Evolutionary conservation across 1,284 basidiomycete genomes (phyloP).

Genomic region (Trametes hirsuta): DNA sequence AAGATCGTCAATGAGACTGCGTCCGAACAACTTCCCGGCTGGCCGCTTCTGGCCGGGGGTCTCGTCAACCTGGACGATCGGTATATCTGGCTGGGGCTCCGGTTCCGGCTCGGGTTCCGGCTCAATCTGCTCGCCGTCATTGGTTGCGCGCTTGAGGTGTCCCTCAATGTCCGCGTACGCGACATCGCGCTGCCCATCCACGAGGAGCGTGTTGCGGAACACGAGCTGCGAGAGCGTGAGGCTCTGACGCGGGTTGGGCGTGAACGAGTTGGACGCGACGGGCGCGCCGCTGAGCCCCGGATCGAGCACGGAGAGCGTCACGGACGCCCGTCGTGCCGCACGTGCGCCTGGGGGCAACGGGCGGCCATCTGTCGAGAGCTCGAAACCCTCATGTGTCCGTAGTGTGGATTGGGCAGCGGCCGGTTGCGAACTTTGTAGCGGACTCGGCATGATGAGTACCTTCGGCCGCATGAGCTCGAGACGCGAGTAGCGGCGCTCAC

Average conservation of each 20-base stretch:
- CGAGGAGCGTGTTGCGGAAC: conserved; percentile 74
- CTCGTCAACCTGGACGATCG: conserved; percentile 46
- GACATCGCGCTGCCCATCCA: conserved; percentile 66
- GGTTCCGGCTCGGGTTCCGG: conserved; percentile 45
- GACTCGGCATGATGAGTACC: conserved; percentile 84
- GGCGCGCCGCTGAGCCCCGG: conserved; percentile 23
- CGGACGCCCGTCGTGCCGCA: conserved; percentile 50
- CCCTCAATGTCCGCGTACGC: conserved; percentile 62
- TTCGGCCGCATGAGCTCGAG: conserved; percentile 79
- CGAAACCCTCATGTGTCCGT: conserved; percentile 58
- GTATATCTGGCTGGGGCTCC: conserved; percentile 38
- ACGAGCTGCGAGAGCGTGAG: conserved; percentile 78
- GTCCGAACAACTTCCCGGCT: conserved; percentile 78
- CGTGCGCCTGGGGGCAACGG: conserved; percentile 72
- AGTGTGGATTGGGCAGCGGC: conserved; percentile 32
- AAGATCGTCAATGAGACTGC: conserved; percentile 80
- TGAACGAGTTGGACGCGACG: conserved; percentile 65
- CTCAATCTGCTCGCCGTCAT: conserved; percentile 72
- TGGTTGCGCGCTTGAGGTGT: conserved; percentile 62
- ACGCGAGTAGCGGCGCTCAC: conserved; percentile 66
- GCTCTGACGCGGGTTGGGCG: conserved; percentile 73
- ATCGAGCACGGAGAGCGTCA: conserved; percentile 37
- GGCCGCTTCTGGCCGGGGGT: conserved; percentile 47
- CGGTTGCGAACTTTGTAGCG: conserved; percentile 58
- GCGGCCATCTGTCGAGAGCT: conserved; percentile 63